Conservation (phyloP, 495 filamentous ascomycete genomes). For the Trichoderma asperelloides region DNA sequence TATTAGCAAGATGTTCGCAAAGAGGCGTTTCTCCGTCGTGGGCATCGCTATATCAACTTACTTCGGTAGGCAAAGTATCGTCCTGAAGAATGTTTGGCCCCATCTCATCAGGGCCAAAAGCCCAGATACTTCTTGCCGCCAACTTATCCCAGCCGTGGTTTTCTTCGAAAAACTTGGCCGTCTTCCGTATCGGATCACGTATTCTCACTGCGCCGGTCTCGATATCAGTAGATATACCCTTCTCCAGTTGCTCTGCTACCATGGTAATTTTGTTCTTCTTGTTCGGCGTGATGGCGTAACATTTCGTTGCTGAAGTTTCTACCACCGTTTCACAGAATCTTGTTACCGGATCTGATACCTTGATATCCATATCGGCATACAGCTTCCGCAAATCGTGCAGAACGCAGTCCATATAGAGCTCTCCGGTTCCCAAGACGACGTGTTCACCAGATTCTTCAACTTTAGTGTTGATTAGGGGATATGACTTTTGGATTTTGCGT, state of each 20-base stretch:
- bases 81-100: constrained; percentile 95
- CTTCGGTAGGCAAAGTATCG: constrained; percentile 81
- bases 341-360: constrained; percentile 95
- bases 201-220: constrained; percentile 85
- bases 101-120: constrained; percentile 92
- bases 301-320: constrained; percentile 94
- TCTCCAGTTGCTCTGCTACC: constrained; percentile 90
- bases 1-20: background rate
- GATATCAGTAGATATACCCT: constrained; percentile 92
- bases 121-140: constrained; percentile 93
- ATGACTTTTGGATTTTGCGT: constrained; percentile 94
- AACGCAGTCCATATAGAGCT: constrained; percentile 98
- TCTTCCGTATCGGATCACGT: constrained; percentile 84
- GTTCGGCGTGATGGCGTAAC: constrained; percentile 94
- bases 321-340: constrained; percentile 98
- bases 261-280: constrained; percentile 99
- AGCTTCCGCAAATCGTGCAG: constrained; percentile 86
- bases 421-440: constrained; percentile 86
- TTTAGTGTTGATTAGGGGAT: constrained; percentile 90
- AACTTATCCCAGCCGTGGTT: constrained; percentile 96
- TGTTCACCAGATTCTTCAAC: constrained; percentile 99
- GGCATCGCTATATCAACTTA: constrained; percentile 22
- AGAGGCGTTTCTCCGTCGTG: background rate
- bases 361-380: constrained; percentile 99
- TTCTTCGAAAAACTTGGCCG: constrained; percentile 94